Base-by-base conservation (phyloP, 1,284 basidiomycete genomes). In the Vanrija sp. region DNA sequence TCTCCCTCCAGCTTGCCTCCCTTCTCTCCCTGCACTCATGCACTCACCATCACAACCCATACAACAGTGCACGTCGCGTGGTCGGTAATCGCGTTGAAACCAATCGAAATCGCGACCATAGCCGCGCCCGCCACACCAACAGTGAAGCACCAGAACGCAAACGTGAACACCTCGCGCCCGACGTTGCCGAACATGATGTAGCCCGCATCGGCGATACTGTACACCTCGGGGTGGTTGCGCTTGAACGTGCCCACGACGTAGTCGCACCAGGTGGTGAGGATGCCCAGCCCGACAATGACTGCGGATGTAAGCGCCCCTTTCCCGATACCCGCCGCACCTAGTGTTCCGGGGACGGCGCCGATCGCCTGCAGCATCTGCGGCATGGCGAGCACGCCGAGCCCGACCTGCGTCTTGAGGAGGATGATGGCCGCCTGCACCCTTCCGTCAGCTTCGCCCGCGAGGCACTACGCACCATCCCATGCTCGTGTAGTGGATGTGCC, bases 341-440 rank as follows among this genome's bases (percentile, higher is more conserved):
- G 12, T 31, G 62, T 42, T 10, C 67, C 67, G 1, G 67, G 66
- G 2, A 65, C 62, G 16, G 57, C 47, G 3, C 66, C 64, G n/a
- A 63, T 52, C 1, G 59, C 55, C 38, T 62, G 47, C 9, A 68
- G 53, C 2, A 66, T 63, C 3, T 59, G 31, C 5, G 66, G 66
- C 39, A 68, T 48, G 45, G 57, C 64, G 6, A 68, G 50, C 6
- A 70, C 63, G 59, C 67, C 68, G 19, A 70, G 51, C 22, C 68
- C 69, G 44, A 72, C 66, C 53, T 72, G 69, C 7, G 60, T 57
- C 48, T 69, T 70, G 39, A 63, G 56, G 56, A 64, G 56, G 24
- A 71, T 46, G 14, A 69, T 58, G 22, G 62, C 47, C 12, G 31
- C 19, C 7, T 20, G 38, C n/a, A 39, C n/a, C 69, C 66, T 31